Conservation (phyloP, 306 rosid species). For the Cicer judaicum region DNA sequence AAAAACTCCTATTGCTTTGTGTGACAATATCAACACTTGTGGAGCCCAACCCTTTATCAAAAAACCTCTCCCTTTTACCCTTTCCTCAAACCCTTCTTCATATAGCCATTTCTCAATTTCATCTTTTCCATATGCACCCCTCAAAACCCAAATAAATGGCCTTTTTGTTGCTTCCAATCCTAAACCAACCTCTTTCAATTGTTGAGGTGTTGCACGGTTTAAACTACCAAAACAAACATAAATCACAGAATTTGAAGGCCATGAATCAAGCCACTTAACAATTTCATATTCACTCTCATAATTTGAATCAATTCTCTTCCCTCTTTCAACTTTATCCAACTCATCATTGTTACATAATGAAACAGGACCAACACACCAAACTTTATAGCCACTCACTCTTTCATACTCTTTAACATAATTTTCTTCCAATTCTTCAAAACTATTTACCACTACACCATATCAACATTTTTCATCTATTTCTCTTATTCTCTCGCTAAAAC, state of each 20-base stretch:
- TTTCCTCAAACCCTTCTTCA: slow-evolving; percentile 52
- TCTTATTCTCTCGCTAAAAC: slow-evolving; percentile 10
- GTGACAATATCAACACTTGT: slow-evolving; percentile 58
- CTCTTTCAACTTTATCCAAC: slow-evolving; percentile 52
- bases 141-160: slow-evolving; percentile 68
- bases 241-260: slow-evolving; percentile 50
- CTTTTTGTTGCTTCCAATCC: slow-evolving; percentile 63
- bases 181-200: slow-evolving; percentile 57
- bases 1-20: slow-evolving; percentile 53
- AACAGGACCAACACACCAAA: slow-evolving; percentile 64
- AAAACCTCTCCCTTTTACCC: slow-evolving; percentile 53
- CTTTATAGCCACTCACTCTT: slow-evolving; percentile 20
- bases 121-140: slow-evolving; percentile 45
- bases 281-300: slow-evolving; percentile 39
- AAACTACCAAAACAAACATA: slow-evolving; percentile 71
- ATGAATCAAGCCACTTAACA: slow-evolving; percentile 59
- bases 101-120: slow-evolving; percentile 51
- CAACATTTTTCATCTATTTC: slow-evolving; percentile 21
- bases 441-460: slow-evolving; percentile 50
- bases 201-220: slow-evolving; percentile 44
- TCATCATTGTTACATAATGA: slow-evolving; percentile 45
- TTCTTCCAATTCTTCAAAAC: slow-evolving; percentile 52
- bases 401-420: slow-evolving; percentile 43
- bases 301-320: slow-evolving; percentile 41
- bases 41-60: slow-evolving; percentile 66